A percentile compares a stretch with the other conserved stretches of the same genome.
Conservation (phyloP, 192 early-diverging fungal genomes). For the Backusella macrospora region DNA sequence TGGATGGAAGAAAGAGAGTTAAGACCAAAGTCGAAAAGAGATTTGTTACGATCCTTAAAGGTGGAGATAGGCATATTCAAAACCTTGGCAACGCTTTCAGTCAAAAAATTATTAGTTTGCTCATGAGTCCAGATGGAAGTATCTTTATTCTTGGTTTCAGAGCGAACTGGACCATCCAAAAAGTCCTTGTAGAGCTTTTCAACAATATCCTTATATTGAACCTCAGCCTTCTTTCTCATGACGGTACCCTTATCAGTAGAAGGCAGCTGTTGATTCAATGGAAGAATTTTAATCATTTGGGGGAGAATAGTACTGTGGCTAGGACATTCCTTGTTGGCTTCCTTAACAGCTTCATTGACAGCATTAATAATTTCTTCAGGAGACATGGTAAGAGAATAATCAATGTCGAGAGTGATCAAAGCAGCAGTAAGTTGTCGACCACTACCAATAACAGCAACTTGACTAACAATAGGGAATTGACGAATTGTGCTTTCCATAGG, state of each 20-base stretch:
- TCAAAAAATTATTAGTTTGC: constrained; percentile 8
- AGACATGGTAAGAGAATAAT: not conserved
- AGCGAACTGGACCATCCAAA: not conserved
- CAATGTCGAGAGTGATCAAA: too few species aligned
- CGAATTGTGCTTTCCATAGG: constrained; percentile 16
- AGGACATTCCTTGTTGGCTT: constrained; percentile 26
- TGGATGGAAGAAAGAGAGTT: constrained; percentile 19
- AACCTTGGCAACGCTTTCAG: constrained; percentile 2
- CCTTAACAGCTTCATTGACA: constrained; percentile 2
- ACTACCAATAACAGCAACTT: too few species aligned
- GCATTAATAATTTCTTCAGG: constrained; percentile 3
- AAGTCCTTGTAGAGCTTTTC: constrained; percentile 55
- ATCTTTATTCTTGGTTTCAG: not conserved
- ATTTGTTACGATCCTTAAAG: constrained; percentile 1
- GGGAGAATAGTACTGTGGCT: constrained; percentile 20
- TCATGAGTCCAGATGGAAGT: not conserved
- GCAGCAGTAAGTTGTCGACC: too few species aligned
- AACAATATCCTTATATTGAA: constrained; percentile 50
- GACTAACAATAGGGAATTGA: too few species aligned
- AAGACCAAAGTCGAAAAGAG: constrained; percentile 37
- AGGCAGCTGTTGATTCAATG: constrained; percentile 15
- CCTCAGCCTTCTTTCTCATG: constrained; percentile 42
- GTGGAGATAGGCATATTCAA: not conserved
- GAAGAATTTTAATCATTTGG: constrained; percentile 33
- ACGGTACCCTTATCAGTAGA: constrained; percentile 31